These are phyloP conservation scores for Alternaria postmessia DNA, from an alignment of 2,329 filamentous ascomycete genomes.

Conservation along the genomic window DNA sequence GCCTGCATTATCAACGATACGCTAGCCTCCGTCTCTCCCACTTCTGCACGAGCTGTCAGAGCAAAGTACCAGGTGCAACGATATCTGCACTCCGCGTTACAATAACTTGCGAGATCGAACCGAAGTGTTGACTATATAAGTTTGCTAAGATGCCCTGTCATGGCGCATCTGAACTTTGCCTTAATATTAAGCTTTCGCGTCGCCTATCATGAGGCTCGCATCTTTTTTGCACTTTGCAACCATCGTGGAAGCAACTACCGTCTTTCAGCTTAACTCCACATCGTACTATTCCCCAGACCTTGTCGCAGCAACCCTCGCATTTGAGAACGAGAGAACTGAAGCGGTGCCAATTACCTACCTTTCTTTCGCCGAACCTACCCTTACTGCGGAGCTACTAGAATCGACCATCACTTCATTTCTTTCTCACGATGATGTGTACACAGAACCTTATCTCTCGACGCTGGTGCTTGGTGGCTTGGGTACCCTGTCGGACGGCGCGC, in stretches of 20 bases:
- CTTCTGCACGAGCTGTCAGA: conserved; percentile 1
- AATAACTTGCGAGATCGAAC: not conserved
- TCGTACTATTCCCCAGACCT: conserved; percentile 13
- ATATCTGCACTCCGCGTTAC: not conserved
- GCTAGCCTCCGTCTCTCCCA: conserved; percentile 12
- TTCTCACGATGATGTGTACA: conserved; percentile 15
- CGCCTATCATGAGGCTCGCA: conserved; percentile 2
- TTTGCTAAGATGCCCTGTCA: not conserved
- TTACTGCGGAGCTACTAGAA: conserved; percentile 1
- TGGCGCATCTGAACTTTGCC: not conserved
- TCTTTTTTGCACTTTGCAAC: not conserved
- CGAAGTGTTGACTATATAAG: not conserved
- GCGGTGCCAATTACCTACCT: conserved; percentile 12
- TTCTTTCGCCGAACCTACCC: not conserved
- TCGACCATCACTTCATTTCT: conserved; percentile 3
- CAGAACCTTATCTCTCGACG: conserved; percentile 11
- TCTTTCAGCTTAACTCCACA: conserved; percentile 12
- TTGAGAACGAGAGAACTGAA: not conserved
- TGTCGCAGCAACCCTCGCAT: not conserved
- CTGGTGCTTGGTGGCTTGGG: conserved; percentile 14
- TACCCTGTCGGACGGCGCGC: conserved; percentile 1
- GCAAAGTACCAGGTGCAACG: not conserved
- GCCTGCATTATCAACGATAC: not conserved
- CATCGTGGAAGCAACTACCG: not conserved
- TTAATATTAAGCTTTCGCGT: not conserved